Evolutionary conservation across 495 filamentous ascomycete species (phyloP).

Genomic region (Chaetomium fimeti): DNA sequence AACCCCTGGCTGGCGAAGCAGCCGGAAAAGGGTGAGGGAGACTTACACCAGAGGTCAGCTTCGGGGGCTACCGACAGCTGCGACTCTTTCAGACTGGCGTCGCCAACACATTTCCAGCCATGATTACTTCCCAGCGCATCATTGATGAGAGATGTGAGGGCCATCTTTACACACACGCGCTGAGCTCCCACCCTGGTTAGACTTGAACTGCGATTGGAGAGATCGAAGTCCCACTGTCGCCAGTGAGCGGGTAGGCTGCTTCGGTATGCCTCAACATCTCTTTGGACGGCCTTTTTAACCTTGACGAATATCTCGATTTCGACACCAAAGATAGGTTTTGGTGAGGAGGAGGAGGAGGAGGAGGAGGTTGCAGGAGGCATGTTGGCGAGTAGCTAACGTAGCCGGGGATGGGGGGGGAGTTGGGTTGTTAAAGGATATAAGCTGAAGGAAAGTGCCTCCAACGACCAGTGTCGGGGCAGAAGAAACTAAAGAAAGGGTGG

Average conservation of each 20-base stretch:
- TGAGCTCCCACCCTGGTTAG: not conserved
- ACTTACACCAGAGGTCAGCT: not conserved
- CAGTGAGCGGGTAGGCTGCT: not conserved
- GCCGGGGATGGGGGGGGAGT: too few species aligned
- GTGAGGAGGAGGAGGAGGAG: too few species aligned
- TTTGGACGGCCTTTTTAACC: not conserved
- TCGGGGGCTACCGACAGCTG: not conserved
- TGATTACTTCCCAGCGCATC: not conserved
- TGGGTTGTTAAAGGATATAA: not conserved
- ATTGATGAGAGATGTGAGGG: not conserved
- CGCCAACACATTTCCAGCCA: not conserved
- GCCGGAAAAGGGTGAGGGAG: not conserved
- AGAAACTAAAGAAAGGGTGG: too few species aligned
- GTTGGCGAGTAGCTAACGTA: not conserved
- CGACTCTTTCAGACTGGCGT: not conserved
- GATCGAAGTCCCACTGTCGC: not conserved
- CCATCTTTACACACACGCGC: not conserved
- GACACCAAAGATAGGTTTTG: not conserved
- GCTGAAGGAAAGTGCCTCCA: too few species aligned
- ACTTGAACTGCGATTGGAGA: not conserved
- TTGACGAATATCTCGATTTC: conserved; percentile 11
- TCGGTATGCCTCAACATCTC: not conserved
- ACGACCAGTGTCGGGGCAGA: too few species aligned
- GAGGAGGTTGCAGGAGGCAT: too few species aligned
- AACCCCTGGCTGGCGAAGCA: not conserved